Conservation (phyloP, 305 asterid genomes). For the Solanum chacoense region DNA sequence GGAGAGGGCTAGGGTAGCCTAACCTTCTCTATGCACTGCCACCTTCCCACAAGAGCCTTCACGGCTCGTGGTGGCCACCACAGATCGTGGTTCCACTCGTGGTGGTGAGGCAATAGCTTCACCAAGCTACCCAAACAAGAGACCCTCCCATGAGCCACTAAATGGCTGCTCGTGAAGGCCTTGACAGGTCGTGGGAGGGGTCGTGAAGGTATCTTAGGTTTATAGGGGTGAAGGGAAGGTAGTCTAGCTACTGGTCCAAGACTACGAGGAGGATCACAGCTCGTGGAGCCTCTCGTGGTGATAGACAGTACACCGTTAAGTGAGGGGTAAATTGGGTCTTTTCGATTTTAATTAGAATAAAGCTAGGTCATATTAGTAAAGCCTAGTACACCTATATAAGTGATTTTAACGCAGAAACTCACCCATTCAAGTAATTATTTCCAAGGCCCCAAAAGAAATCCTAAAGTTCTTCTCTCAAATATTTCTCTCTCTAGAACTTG, state of each 20-base stretch:
- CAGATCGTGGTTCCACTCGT: neutral
- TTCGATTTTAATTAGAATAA: neutral
- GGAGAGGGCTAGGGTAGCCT: neutral
- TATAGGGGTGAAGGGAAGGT: neutral
- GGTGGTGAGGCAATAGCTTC: neutral
- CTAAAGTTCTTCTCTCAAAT: neutral
- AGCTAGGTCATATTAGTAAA: neutral
- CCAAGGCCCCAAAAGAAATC: neutral
- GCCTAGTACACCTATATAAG: neutral
- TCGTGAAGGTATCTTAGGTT: neutral
- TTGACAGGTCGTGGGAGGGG: neutral
- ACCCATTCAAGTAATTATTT: neutral
- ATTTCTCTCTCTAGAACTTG: neutral
- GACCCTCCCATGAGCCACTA: neutral
- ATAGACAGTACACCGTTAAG: neutral
- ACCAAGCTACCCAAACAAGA: neutral
- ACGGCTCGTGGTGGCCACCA: neutral
- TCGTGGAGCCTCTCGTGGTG: neutral
- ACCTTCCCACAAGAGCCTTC: neutral
- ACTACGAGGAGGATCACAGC: neutral
- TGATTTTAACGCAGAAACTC: neutral
- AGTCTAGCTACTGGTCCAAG: neutral
- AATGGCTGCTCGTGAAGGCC: neutral
- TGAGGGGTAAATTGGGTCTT: too few relatives aligned
- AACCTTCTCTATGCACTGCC: neutral